These are phyloP conservation scores for Eucalyptus sp. DNA, from an alignment of 345 rosid genomes.

Conservation along the genomic window DNA sequence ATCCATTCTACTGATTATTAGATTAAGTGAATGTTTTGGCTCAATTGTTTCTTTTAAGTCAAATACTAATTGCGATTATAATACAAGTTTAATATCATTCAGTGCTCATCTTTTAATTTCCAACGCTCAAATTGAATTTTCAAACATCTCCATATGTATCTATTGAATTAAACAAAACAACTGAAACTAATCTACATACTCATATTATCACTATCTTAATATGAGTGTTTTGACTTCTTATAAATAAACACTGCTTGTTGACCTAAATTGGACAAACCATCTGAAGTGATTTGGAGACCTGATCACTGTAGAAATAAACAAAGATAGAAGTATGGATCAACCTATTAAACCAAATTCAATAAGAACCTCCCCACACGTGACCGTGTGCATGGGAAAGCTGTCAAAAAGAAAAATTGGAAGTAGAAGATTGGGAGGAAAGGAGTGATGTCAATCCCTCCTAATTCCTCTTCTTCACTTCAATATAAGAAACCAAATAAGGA, in stretches of 20 bases:
- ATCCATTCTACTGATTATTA: not conserved
- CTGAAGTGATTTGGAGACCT: not conserved
- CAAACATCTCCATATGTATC: not conserved
- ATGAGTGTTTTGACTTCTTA: not conserved
- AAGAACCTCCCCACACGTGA: not conserved
- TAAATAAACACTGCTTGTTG: not conserved
- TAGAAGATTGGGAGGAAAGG: not conserved
- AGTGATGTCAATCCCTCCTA: not conserved
- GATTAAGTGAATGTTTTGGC: not conserved
- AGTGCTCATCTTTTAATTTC: not conserved
- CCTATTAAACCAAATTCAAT: not conserved
- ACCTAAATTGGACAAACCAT: not conserved
- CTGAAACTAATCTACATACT: not conserved
- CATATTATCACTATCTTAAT: not conserved
- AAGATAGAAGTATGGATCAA: too few species aligned
- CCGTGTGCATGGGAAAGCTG: not conserved
- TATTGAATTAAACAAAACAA: not conserved
- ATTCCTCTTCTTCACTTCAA: not conserved
- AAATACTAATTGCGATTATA: too few species aligned
- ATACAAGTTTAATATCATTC: not conserved
- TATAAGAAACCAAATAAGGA: not conserved
- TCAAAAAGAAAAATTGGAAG: not conserved
- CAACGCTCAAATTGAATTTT: not conserved
- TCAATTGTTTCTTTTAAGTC: not conserved
- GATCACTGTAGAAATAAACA: too few species aligned